Conservation (phyloP, 1,284 basidiomycete genomes). For the Singerocomus inundabilis region DNA sequence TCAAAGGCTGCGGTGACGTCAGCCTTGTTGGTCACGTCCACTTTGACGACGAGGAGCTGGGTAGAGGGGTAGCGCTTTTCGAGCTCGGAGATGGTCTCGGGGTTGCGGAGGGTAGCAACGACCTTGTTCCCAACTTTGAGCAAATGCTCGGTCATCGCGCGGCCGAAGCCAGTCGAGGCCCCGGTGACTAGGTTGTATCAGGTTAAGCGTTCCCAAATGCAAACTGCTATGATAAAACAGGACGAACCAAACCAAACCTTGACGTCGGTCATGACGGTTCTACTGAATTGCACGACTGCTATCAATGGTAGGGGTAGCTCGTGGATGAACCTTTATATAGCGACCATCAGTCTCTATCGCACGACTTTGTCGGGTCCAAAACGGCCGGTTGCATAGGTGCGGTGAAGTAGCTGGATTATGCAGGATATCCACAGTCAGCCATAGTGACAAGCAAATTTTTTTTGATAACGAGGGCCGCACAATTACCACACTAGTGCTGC, state of each 20-base stretch:
- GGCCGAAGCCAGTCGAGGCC: slow-evolving; percentile 13
- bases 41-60: neutral
- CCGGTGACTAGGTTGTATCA: slow-evolving; percentile 4
- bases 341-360: neutral
- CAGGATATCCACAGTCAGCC: neutral
- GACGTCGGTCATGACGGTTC: neutral
- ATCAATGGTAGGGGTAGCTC: neutral
- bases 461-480: neutral
- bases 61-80: neutral
- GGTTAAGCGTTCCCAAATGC: neutral
- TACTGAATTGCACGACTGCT: neutral
- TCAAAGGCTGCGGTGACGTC: neutral
- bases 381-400: too few species aligned
- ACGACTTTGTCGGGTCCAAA: neutral
- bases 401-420: neutral
- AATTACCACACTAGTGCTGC: neutral
- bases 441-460: too few species aligned
- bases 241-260: neutral
- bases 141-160: neutral
- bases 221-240: neutral
- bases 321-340: neutral
- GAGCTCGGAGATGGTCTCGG: too few species aligned
- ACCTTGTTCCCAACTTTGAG: neutral
- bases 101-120: too few species aligned
- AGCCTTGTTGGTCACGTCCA: neutral